phyloP scores from a whole-genome alignment of 2,329 filamentous ascomycete species.

The Cytospora paraplurivora region DNA sequence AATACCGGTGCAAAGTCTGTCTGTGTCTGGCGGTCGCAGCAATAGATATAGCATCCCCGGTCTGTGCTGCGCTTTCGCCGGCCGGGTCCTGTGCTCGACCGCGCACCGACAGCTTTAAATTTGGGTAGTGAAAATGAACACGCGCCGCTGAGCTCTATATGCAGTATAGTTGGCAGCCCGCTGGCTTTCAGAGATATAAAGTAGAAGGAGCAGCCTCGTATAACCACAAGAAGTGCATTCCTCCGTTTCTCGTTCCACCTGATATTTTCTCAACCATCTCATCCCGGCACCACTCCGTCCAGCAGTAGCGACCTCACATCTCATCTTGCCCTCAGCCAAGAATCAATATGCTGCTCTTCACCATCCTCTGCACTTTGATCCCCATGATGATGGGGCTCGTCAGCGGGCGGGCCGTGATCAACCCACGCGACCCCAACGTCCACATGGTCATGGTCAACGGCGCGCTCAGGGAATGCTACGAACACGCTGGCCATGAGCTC shows the following conservation, averaged over 20 bases:
- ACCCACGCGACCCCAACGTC: neutral
- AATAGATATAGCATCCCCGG: neutral
- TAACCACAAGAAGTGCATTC: too few relatives aligned
- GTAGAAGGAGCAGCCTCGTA: too few relatives aligned
- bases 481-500: neutral
- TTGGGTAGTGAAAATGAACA: too few relatives aligned
- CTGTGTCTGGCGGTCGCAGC: neutral
- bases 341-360: neutral
- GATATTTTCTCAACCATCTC: too few relatives aligned
- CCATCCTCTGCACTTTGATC: neutral
- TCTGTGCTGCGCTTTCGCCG: neutral
- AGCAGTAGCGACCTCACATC: too few relatives aligned
- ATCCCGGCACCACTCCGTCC: too few relatives aligned
- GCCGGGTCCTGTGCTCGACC: neutral
- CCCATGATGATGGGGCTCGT: neutral
- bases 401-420: neutral
- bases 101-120: neutral
- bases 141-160: too few relatives aligned
- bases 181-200: too few relatives aligned
- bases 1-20: neutral
- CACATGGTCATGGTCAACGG: neutral
- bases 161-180: too few relatives aligned
- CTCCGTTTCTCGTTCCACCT: too few relatives aligned
- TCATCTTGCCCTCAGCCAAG: neutral
- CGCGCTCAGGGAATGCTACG: neutral